These are phyloP conservation scores for Neofusicoccum laricinum DNA, from an alignment of 2,329 filamentous ascomycete genomes.

Conservation along the genomic window DNA sequence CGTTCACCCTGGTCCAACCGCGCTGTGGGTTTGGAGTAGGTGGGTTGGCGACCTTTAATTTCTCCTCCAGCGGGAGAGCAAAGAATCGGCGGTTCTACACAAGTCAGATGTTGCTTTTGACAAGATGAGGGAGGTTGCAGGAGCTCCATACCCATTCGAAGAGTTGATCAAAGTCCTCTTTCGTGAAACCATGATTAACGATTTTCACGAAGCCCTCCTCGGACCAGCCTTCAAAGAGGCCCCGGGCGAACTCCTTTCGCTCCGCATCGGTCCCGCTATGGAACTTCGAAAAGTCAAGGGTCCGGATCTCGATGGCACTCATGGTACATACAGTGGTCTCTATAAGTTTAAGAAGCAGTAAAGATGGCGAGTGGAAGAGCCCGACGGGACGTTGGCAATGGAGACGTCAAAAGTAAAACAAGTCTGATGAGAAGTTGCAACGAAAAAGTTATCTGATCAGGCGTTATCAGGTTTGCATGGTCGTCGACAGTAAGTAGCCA, in stretches of 20 bases:
- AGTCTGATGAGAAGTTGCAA: neutral
- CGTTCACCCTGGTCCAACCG: slow-evolving; percentile 38
- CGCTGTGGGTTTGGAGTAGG: slow-evolving; percentile 37
- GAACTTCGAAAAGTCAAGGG: neutral
- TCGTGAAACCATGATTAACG: neutral
- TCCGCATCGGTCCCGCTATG: neutral
- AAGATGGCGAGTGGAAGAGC: neutral
- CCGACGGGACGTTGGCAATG: neutral
- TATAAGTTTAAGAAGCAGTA: neutral
- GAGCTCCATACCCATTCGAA: neutral
- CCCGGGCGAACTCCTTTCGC: neutral
- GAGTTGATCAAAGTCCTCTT: neutral
- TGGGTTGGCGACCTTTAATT: slow-evolving; percentile 36
- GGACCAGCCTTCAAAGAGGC: neutral
- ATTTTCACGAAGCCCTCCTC: neutral
- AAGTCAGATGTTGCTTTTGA: neutral
- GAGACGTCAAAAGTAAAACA: neutral
- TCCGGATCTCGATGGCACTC: neutral
- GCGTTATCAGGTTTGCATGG: neutral
- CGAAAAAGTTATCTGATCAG: neutral
- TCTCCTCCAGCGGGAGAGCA: slow-evolving; percentile 31
- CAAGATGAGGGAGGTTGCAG: neutral
- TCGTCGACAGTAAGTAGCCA: neutral
- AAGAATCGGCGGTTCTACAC: slow-evolving; percentile 30
- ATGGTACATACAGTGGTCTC: neutral